Base-by-base conservation (phyloP, 257 asterid species). In the Capsicum chinense region DNA sequence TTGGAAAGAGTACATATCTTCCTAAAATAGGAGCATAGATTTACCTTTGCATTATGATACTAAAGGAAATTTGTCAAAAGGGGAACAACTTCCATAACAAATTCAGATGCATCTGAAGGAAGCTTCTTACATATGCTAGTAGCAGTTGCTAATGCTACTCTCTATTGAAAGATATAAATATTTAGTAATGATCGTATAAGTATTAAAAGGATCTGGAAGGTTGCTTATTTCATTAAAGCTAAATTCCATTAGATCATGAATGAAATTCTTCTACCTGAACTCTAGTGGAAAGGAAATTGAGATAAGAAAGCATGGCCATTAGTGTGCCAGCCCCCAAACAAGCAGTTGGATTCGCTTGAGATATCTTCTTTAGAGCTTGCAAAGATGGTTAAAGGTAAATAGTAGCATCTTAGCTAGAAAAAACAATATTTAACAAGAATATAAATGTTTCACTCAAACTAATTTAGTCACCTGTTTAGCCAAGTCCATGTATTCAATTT, bases 71-170 rank as follows among this genome's bases (percentile, higher is more conserved):
- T 97, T 13, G 99, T 97, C 92, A 97, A 89, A 88, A 97, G 88
- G 0, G 99, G 99, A 76, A 97, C 99, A 83, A 99, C 99, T 91
- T 95, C 99, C 99, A 95, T 94, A 17, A 97, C 99, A 60, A 94
- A 97, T 87, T 87, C 99, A 88, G 99, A 89, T 12, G 98, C 99
- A 93, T 97, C 99, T 26, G 98, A 93, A 63, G 99, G 97, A 58
- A 97, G 92, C 87, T 97, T 97, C 92, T 95, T 97, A 92, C 99
- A 97, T 94, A 97, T 94, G 85, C 95, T 97, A 86, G 99, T 99
- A 60, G 99, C 99, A 67, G 99, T 97, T 15, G 96, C 83, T 79
- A 97, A 89, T 74, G 99, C 99, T 82, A 97, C 99, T 50, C 99
- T 92, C 99, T 97, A 87, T 50, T n/a, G 84, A 21, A 54, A 62